phyloP scores from a whole-genome alignment of 2,329 filamentous ascomycete genomes.

The Rhexocercosporidium sp. region DNA sequence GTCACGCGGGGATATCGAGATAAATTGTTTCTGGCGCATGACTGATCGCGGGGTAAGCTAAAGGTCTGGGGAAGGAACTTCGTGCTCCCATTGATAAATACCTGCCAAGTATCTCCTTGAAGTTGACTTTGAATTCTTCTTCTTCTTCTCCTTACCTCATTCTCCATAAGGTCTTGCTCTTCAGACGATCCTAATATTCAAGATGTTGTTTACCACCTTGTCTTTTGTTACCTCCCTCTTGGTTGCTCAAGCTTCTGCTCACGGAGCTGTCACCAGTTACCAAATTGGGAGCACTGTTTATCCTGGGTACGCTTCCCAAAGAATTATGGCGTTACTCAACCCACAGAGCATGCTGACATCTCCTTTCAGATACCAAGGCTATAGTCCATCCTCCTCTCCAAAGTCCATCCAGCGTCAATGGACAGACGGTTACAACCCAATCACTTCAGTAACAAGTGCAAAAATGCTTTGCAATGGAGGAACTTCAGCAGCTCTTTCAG shows the following conservation, averaged over 20 bases:
- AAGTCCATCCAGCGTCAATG: slow-evolving; percentile 63
- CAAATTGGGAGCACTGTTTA: slow-evolving; percentile 50
- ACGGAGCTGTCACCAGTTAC: slow-evolving; percentile 54
- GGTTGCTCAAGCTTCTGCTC: slow-evolving; percentile 40
- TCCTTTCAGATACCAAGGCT: slow-evolving; percentile 47
- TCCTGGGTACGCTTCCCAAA: slow-evolving; percentile 44
- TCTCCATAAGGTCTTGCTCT: neutral
- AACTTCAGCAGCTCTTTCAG: slow-evolving; percentile 51
- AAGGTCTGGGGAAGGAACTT: slow-evolving; percentile 14
- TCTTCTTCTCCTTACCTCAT: neutral
- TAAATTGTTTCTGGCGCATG: slow-evolving; percentile 26
- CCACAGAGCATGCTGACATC: neutral
- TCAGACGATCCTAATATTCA: slow-evolving; percentile 15
- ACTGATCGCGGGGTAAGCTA: slow-evolving; percentile 26
- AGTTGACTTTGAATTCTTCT: neutral
- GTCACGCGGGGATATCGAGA: slow-evolving; percentile 24
- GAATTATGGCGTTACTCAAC: too few relatives aligned
- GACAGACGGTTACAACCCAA: slow-evolving; percentile 59
- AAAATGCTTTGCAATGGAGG: slow-evolving; percentile 63
- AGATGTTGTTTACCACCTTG: slow-evolving; percentile 45
- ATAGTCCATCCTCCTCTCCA: slow-evolving; percentile 52
- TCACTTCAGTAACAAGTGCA: slow-evolving; percentile 52
- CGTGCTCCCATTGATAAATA: slow-evolving; percentile 24
- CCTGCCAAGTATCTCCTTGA: neutral
- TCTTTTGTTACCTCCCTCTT: slow-evolving; percentile 43